phyloP scores from a whole-genome alignment of 2,329 filamentous ascomycete genomes.

The Colletotrichum neosansevieriae region DNA sequence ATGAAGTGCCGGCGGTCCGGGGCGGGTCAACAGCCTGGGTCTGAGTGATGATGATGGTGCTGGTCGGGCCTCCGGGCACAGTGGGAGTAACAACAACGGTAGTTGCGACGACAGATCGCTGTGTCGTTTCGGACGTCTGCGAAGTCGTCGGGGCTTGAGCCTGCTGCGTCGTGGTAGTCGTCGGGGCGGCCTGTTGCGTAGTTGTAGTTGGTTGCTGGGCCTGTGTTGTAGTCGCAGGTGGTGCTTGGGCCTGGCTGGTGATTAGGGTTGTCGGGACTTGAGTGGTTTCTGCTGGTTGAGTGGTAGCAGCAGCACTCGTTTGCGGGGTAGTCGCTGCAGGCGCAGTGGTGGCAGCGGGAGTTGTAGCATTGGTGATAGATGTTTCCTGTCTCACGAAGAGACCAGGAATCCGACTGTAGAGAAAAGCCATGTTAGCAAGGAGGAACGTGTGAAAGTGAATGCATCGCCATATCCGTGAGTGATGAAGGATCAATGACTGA shows the following conservation, averaged over 20 bases:
- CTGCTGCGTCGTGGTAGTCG: slow-evolving; percentile 18
- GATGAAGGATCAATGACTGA: neutral
- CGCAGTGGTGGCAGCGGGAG: slow-evolving; percentile 27
- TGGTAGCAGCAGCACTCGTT: slow-evolving; percentile 14
- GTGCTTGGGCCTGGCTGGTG: slow-evolving; percentile 32
- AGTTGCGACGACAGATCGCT: slow-evolving; percentile 11
- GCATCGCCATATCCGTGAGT: slow-evolving; percentile 11
- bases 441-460: neutral
- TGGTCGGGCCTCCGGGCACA: slow-evolving; percentile 39
- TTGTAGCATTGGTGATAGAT: slow-evolving; percentile 45
- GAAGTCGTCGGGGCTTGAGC: slow-evolving; percentile 17
- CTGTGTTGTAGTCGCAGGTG: slow-evolving; percentile 37
- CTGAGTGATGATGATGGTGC: slow-evolving; percentile 45
- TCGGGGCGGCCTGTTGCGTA: slow-evolving; percentile 24
- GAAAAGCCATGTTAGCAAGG: slow-evolving; percentile 46
- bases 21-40: slow-evolving; percentile 16
- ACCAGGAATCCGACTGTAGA: slow-evolving; percentile 44
- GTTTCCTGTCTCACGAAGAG: slow-evolving; percentile 44
- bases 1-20: slow-evolving; percentile 36
- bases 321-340: slow-evolving; percentile 28
- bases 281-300: slow-evolving; percentile 21
- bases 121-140: slow-evolving; percentile 1
- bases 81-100: slow-evolving; percentile 35
- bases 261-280: slow-evolving; percentile 37
- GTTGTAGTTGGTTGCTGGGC: slow-evolving; percentile 27